These are phyloP conservation scores for Sisymbrium altissimum DNA, from an alignment of 345 rosid genomes.

Conservation along the genomic window DNA sequence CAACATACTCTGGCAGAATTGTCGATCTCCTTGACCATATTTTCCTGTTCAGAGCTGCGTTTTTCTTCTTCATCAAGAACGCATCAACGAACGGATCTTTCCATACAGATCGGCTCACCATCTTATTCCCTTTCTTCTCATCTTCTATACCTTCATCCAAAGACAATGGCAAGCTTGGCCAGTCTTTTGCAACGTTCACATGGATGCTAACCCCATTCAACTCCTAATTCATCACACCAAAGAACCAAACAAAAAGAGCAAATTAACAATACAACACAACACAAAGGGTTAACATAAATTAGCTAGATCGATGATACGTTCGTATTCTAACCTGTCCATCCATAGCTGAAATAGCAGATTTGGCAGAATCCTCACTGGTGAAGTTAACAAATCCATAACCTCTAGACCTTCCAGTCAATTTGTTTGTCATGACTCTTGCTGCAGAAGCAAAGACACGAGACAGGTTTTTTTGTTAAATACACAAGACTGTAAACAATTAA, in stretches of 20 bases:
- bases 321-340: conserved; percentile 58
- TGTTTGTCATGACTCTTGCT: conserved; percentile 61
- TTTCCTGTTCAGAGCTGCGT: conserved; percentile 38
- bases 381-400: conserved; percentile 72
- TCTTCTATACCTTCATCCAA: conserved; percentile 17
- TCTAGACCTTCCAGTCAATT: conserved; percentile 61
- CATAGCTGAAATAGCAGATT: conserved; percentile 59
- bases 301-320: background rate
- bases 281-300: background rate
- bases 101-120: conserved; percentile 41
- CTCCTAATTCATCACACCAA: conserved; percentile 41
- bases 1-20: conserved; percentile 46
- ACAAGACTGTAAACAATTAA: background rate
- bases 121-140: conserved; percentile 20
- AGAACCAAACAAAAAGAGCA: background rate
- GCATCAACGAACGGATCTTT: conserved; percentile 51
- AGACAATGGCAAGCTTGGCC: conserved; percentile 38
- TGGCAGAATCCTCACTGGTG: conserved; percentile 46
- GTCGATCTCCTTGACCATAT: conserved; percentile 50
- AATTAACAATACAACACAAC: conserved; percentile 5
- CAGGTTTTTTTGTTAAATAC: background rate
- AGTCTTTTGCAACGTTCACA: conserved; percentile 50
- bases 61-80: conserved; percentile 40
- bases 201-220: conserved; percentile 54
- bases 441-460: conserved; percentile 19